phyloP scores from a whole-genome alignment of 2,329 filamentous ascomycete species.

The Diatrype stigma region DNA sequence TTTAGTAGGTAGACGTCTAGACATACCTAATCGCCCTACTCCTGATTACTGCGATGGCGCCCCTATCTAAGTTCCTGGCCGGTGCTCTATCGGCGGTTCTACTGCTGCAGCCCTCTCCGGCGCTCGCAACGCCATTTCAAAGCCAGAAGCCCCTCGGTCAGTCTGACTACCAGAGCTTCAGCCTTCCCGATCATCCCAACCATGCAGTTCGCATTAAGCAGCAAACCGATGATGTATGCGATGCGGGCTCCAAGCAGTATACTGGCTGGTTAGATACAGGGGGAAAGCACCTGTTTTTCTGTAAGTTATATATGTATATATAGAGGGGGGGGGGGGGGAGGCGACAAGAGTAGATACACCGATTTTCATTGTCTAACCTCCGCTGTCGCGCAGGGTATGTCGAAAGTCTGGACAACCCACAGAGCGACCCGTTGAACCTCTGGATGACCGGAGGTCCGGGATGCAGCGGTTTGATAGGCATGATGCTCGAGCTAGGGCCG shows the following conservation, averaged over 20 bases:
- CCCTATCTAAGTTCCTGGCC: not conserved
- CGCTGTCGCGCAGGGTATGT: constrained; percentile 11
- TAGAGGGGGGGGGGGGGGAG: too few relatives aligned
- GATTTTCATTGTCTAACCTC: not conserved
- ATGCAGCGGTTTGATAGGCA: constrained; percentile 15
- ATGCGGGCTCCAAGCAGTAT: constrained; percentile 22
- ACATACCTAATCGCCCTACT: not conserved
- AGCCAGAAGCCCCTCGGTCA: not conserved
- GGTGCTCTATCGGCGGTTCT: not conserved
- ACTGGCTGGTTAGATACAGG: constrained; percentile 24
- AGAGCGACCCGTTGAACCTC: constrained; percentile 17
- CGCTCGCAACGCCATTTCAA: not conserved
- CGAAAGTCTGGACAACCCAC: constrained; percentile 18
- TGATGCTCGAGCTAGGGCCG: constrained; percentile 4
- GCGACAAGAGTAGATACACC: too few relatives aligned
- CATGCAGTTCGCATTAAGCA: constrained; percentile 22
- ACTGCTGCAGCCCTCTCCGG: not conserved
- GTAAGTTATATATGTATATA: too few relatives aligned
- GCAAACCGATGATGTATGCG: constrained; percentile 21
- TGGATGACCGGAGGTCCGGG: constrained; percentile 21
- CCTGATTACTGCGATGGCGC: not conserved
- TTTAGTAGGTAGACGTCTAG: too few relatives aligned
- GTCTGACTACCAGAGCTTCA: constrained; percentile 3
- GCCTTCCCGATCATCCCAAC: constrained; percentile 10
- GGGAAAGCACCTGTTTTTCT: constrained; percentile 16